Conservation (phyloP, 2,329 filamentous ascomycete genomes). For the Pyricularia pennisetigena region DNA sequence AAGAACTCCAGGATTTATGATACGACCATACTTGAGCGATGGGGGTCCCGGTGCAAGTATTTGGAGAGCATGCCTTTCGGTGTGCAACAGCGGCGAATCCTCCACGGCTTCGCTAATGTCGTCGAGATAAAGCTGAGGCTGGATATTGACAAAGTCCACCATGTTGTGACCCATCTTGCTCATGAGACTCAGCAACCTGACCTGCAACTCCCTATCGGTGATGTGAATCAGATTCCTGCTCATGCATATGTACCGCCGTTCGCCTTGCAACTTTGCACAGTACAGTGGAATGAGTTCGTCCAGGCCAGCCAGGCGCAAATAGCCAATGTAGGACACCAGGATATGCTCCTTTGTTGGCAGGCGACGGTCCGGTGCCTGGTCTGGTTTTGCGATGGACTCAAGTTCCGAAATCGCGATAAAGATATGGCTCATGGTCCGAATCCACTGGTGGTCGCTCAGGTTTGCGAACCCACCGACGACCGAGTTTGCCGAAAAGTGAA, state of each 20-base stretch:
- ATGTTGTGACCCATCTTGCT: conserved; percentile 64
- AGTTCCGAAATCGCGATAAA: conserved; percentile 58
- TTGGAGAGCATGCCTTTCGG: conserved; percentile 35
- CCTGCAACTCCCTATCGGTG: conserved; percentile 52
- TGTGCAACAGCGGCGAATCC: conserved; percentile 7
- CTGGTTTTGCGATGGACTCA: conserved; percentile 20
- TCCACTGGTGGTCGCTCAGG: conserved; percentile 48
- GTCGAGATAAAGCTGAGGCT: conserved; percentile 44
- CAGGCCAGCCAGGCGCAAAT: conserved; percentile 61
- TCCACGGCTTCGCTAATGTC: conserved; percentile 26
- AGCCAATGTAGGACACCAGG: conserved; percentile 72
- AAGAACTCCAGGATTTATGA: conserved; percentile 63
- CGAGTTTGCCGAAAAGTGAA: neutral
- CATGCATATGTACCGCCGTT: conserved; percentile 59
- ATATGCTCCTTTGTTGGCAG: conserved; percentile 58
- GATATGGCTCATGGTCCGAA: conserved; percentile 60
- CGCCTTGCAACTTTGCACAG: conserved; percentile 62
- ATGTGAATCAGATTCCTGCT: conserved; percentile 70
- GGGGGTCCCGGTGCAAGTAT: conserved; percentile 40
- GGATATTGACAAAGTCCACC: conserved; percentile 60
- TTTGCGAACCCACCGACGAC: conserved; percentile 35
- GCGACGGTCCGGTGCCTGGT: conserved; percentile 10
- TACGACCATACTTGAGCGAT: conserved; percentile 47
- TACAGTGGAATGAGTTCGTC: conserved; percentile 80
- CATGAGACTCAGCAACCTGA: conserved; percentile 64